Conservation (phyloP, 2,329 filamentous ascomycete species). For the Ophiocordyceps sinensis region DNA sequence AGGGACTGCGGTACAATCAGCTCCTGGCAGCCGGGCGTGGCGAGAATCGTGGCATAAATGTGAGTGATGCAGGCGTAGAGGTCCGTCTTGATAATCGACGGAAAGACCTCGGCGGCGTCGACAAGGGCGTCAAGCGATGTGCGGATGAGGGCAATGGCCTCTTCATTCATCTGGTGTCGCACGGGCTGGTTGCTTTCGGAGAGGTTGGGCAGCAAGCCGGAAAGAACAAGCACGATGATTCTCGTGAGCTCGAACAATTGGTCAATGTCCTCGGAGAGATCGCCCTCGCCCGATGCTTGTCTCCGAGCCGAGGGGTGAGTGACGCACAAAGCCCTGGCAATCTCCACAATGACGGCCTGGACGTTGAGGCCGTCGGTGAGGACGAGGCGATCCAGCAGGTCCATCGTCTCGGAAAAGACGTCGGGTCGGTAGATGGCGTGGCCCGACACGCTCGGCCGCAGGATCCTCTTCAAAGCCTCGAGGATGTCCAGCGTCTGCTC, state of each 20-base stretch:
- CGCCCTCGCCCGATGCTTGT: conserved; percentile 44
- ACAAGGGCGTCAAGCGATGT: conserved; percentile 78
- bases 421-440: conserved; percentile 94
- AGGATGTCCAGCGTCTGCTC: conserved; percentile 81
- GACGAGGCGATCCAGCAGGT: conserved; percentile 81
- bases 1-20: conserved; percentile 80
- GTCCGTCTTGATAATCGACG: conserved; percentile 89
- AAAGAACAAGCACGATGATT: conserved; percentile 87
- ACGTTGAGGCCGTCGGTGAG: conserved; percentile 82
- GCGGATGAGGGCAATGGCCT: conserved; percentile 67
- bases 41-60: conserved; percentile 86
- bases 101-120: conserved; percentile 90
- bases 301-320: conserved; percentile 75
- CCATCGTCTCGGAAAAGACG: conserved; percentile 94
- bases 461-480: conserved; percentile 82
- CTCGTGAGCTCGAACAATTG: conserved; percentile 93
- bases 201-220: conserved; percentile 73
- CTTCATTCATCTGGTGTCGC: conserved; percentile 71
- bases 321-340: conserved; percentile 78
- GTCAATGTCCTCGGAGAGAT: conserved; percentile 91
- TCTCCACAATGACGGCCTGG: conserved; percentile 85
- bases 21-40: conserved; percentile 70
- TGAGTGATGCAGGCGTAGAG: conserved; percentile 93
- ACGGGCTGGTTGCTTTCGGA: conserved; percentile 50
- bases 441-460: conserved; percentile 86